Conservation (phyloP, 148 eudicot species). For the Bassia scoparia region DNA sequence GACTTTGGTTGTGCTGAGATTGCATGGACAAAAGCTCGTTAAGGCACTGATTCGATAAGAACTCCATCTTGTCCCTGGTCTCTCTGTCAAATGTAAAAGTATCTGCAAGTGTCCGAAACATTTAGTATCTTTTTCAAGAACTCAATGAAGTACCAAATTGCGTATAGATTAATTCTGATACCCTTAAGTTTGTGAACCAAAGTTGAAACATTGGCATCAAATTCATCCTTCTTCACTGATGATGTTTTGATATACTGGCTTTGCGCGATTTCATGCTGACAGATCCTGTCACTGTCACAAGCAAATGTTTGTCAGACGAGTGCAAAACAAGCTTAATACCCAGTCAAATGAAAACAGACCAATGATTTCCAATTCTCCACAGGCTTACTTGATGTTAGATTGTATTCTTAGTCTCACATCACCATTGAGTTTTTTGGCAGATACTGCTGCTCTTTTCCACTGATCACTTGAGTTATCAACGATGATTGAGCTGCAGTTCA, state of each 20-base stretch:
- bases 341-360: neutral
- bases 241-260: constrained; percentile 36
- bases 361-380: neutral
- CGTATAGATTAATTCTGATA: constrained; percentile 15
- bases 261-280: constrained; percentile 30
- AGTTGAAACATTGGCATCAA: constrained; percentile 35
- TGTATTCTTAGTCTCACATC: constrained; percentile 34
- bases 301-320: constrained; percentile 13
- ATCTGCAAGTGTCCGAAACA: constrained; percentile 39
- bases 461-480: constrained; percentile 42
- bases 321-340: neutral
- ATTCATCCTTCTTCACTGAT: constrained; percentile 38
- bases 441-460: constrained; percentile 44
- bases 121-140: neutral
- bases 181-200: constrained; percentile 45
- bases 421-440: constrained; percentile 37
- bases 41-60: constrained; percentile 38
- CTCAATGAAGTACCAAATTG: neutral
- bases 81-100: constrained; percentile 50
- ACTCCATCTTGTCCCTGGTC: constrained; percentile 44
- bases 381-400: constrained; percentile 37
- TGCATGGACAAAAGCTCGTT: constrained; percentile 44
- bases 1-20: constrained; percentile 37
- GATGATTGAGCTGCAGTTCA: constrained; percentile 41
- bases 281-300: constrained; percentile 39